Percentiles rank a stretch among this genome's conserved stretches.
phyloP scores from a whole-genome alignment of 148 eudicot genomes.

The Drosera capensis region DNA sequence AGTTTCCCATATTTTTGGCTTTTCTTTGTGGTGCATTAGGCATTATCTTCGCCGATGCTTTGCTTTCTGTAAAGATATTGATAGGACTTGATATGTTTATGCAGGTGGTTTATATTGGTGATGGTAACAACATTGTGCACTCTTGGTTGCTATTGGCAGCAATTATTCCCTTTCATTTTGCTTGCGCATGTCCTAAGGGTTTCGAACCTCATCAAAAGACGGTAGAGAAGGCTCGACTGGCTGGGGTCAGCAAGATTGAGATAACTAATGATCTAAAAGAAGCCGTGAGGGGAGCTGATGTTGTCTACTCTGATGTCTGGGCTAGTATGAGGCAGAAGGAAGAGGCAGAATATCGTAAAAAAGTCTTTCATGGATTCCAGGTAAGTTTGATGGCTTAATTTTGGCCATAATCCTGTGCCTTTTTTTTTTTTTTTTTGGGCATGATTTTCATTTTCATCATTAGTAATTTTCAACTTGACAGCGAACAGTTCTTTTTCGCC shows the following conservation, averaged over 20 bases:
- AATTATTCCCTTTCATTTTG: slow-evolving; percentile 81
- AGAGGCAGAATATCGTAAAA: slow-evolving; percentile 73
- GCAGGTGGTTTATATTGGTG: slow-evolving; percentile 96
- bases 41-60: too few relatives aligned
- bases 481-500: too few relatives aligned
- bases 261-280: slow-evolving; percentile 78
- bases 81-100: slow-evolving; percentile 1
- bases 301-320: slow-evolving; percentile 98
- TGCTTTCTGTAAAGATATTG: not conserved
- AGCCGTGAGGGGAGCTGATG: slow-evolving; percentile 94
- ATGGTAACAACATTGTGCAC: slow-evolving; percentile 93
- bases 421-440: too few relatives aligned
- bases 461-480: too few relatives aligned
- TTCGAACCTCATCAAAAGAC: slow-evolving; percentile 82
- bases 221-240: slow-evolving; percentile 47
- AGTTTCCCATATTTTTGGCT: too few relatives aligned
- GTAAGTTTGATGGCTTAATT: slow-evolving; percentile 24
- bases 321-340: slow-evolving; percentile 99
- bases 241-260: slow-evolving; percentile 86
- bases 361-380: slow-evolving; percentile 87
- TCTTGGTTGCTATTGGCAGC: slow-evolving; percentile 79
- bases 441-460: not conserved
- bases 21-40: too few relatives aligned
- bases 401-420: too few relatives aligned
- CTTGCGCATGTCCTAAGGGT: slow-evolving; percentile 91